Percentiles rank a stretch among this genome's conserved stretches.
These are phyloP conservation scores for Ambrosia hybrid DNA, from an alignment of 140 eudicot genomes.

Conservation along the genomic window DNA sequence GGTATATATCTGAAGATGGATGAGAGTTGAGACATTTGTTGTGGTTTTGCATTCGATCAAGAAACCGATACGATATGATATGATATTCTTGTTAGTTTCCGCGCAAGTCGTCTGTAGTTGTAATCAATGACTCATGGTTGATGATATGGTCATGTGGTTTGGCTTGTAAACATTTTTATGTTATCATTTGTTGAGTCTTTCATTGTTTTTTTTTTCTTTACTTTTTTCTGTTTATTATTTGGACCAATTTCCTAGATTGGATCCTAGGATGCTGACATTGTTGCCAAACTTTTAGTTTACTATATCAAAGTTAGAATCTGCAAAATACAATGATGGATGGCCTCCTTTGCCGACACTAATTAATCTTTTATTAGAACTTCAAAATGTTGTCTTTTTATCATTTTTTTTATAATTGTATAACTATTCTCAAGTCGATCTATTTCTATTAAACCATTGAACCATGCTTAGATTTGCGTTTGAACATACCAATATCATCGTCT, in stretches of 20 bases:
- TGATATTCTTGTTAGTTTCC: constrained; percentile 32
- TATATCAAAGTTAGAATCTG: constrained; percentile 9
- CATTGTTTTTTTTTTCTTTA: not conserved
- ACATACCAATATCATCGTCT: no score
- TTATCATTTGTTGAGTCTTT: constrained; percentile 6
- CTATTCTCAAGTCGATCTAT: no score
- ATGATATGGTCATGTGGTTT: constrained; percentile 35
- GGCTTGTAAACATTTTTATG: constrained; percentile 27
- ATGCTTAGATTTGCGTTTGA: no score
- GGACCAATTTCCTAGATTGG: not conserved
- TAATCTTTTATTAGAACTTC: not conserved
- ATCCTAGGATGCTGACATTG: constrained; percentile 30
- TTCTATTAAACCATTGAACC: no score
- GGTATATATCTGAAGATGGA: constrained; percentile 30
- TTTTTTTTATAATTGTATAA: no score
- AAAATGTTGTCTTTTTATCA: no score
- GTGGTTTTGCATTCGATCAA: constrained; percentile 30
- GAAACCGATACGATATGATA: constrained; percentile 12
- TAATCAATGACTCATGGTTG: constrained; percentile 33
- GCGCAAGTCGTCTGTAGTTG: constrained; percentile 23
- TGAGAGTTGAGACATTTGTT: constrained; percentile 30
- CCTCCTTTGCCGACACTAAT: not conserved
- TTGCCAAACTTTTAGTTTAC: constrained; percentile 15
- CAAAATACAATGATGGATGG: constrained; percentile 9
- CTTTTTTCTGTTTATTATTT: not conserved